Evolutionary conservation across 345 rosid species (phyloP).

Genomic region (Eucalyptus leucophloia): DNA sequence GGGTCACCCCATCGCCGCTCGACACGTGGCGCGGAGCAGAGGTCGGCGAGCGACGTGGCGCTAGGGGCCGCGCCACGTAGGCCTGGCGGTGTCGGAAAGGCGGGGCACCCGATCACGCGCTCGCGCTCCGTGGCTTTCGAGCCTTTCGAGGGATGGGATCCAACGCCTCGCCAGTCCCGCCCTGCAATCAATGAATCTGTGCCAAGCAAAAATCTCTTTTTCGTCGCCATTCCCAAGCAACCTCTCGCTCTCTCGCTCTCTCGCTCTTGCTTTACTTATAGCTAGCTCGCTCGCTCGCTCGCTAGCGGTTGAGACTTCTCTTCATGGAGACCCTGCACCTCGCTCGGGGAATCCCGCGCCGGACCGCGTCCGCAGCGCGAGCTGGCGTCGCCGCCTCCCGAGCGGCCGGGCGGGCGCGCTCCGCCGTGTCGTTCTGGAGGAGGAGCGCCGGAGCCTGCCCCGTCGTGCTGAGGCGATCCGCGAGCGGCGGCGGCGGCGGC

Average conservation of each 20-base stretch:
- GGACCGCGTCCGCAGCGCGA: background rate
- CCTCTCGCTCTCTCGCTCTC: background rate
- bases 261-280: background rate
- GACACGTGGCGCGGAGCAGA: background rate
- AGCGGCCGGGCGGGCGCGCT: background rate
- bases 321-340: background rate
- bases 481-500: background rate
- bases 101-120: background rate
- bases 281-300: background rate
- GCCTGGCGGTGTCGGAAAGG: background rate
- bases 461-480: background rate
- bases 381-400: background rate
- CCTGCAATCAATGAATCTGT: background rate
- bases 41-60: background rate
- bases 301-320: background rate
- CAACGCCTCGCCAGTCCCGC: background rate
- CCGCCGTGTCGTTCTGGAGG: background rate
- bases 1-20: background rate
- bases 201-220: background rate
- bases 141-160: background rate
- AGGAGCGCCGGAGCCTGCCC: background rate
- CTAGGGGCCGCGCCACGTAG: background rate
- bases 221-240: background rate
- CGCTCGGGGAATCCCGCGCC: background rate
- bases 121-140: background rate